Evolutionary conservation across 139 green algal genomes (phyloP).

Genomic region (Chlamydomonas eustigma): DNA sequence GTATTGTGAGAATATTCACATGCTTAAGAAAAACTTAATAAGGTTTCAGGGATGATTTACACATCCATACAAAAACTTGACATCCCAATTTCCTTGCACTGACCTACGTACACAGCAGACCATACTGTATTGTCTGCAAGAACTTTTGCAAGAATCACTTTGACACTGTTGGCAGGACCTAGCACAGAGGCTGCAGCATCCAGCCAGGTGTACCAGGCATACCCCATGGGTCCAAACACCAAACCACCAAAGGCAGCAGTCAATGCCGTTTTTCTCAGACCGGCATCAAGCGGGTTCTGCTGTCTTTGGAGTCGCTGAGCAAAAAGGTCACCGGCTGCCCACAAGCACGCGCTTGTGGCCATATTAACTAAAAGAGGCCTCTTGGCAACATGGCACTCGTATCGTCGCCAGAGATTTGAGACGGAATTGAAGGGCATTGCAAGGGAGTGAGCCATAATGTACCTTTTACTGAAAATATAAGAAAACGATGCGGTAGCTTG

Average conservation of each 20-base stretch:
- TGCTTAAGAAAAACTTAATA: no score
- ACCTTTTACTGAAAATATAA: neutral
- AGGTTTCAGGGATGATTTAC: no score
- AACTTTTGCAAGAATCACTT: constrained; percentile 4
- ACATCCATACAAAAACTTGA: no score
- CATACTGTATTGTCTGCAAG: constrained; percentile 37
- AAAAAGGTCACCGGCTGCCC: constrained; percentile 35
- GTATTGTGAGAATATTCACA: no score
- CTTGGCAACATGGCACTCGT: constrained; percentile 28
- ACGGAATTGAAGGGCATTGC: constrained; percentile 16
- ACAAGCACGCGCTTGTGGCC: constrained; percentile 27
- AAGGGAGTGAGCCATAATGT: constrained; percentile 6
- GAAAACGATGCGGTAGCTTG: no score
- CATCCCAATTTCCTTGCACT: no score
- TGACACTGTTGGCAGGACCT: neutral
- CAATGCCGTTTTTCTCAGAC: constrained; percentile 17
- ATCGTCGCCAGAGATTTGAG: constrained; percentile 25
- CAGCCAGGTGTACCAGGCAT: constrained; percentile 21
- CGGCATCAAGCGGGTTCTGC: constrained; percentile 9
- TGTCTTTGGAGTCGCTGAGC: constrained; percentile 18
- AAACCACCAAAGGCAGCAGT: constrained; percentile 36
- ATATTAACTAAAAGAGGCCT: constrained; percentile 29
- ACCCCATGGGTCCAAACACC: constrained; percentile 34
- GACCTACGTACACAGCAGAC: constrained; percentile 23
- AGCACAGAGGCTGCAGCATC: neutral